A percentile compares a stretch with the other conserved stretches of the same genome.
Evolutionary conservation across 2,329 filamentous ascomycete genomes (phyloP).

Genomic region (Pseudocercospora fuligena): DNA sequence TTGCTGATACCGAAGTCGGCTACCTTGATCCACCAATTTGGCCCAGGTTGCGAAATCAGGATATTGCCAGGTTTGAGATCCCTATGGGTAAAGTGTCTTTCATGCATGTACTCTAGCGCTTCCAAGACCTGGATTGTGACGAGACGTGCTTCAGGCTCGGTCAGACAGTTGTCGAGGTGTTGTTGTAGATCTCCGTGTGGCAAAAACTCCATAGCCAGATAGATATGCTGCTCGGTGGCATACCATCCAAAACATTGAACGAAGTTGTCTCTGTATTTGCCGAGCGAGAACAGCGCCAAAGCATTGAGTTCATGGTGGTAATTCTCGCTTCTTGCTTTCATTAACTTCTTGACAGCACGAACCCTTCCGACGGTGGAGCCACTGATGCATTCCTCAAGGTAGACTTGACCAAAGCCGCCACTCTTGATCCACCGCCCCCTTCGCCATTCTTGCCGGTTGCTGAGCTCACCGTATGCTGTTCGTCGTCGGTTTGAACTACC

Average conservation of each 20-base stretch:
- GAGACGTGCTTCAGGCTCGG: slow-evolving; percentile 36
- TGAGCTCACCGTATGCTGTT: neutral
- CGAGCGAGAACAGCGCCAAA: slow-evolving; percentile 35
- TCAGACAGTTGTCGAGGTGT: slow-evolving; percentile 33
- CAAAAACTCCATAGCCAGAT: slow-evolving; percentile 48
- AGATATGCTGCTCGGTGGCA: slow-evolving; percentile 36
- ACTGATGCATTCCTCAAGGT: slow-evolving; percentile 10
- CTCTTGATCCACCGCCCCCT: neutral
- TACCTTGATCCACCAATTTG: slow-evolving; percentile 48
- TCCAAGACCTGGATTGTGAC: slow-evolving; percentile 43
- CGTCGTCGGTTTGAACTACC: neutral
- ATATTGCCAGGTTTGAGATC: slow-evolving; percentile 49
- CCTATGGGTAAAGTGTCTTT: slow-evolving; percentile 43
- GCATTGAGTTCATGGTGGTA: slow-evolving; percentile 34
- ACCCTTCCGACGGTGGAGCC: neutral
- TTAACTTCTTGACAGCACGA: slow-evolving; percentile 17
- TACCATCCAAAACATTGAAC: slow-evolving; percentile 46
- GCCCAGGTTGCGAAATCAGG: slow-evolving; percentile 35
- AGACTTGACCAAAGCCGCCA: slow-evolving; percentile 17
- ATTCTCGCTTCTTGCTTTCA: slow-evolving; percentile 12
- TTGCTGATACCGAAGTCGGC: slow-evolving; percentile 48
- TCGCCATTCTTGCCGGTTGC: neutral
- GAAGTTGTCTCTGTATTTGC: slow-evolving; percentile 32
- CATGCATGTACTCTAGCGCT: slow-evolving; percentile 29
- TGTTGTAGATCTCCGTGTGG: slow-evolving; percentile 42